Evolutionary conservation across 768 basidiomycete species (phyloP).

Genomic region (Psilocybe cyanescens): DNA sequence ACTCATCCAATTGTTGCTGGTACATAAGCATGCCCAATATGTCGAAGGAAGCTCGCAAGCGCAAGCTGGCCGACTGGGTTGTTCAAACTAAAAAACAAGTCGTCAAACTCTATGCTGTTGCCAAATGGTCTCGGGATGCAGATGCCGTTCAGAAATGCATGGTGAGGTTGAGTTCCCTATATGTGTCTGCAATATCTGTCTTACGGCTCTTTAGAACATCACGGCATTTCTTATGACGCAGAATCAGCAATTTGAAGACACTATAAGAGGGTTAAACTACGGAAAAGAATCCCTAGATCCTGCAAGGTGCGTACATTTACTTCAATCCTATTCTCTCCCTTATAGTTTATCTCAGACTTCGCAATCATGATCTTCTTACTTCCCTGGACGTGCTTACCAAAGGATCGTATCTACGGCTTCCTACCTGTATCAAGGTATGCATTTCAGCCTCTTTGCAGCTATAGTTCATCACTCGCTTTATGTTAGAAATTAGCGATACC

Average conservation of each 20-base stretch:
- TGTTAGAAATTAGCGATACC: constrained; percentile 72
- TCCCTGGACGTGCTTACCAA: constrained; percentile 88
- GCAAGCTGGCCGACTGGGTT: constrained; percentile 85
- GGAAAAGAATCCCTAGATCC: constrained; percentile 73
- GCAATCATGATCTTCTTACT: constrained; percentile 93
- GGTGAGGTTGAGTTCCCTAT: constrained; percentile 41
- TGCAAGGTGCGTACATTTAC: constrained; percentile 58
- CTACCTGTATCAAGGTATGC: constrained; percentile 75
- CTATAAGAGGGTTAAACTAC: constrained; percentile 62
- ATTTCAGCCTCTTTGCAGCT: constrained; percentile 10
- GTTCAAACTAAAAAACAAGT: constrained; percentile 91
- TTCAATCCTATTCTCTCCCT: not conserved
- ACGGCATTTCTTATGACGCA: constrained; percentile 86
- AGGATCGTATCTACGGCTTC: constrained; percentile 85
- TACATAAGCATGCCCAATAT: constrained; percentile 70
- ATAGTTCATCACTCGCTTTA: constrained; percentile 6
- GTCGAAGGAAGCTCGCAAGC: constrained; percentile 81
- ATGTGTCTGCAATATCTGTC: not conserved
- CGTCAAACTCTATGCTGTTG: constrained; percentile 85
- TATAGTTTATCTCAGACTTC: constrained; percentile 52
- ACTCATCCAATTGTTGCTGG: constrained; percentile 9
- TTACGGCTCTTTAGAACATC: constrained; percentile 62
- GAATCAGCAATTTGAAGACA: constrained; percentile 80
- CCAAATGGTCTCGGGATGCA: constrained; percentile 87
- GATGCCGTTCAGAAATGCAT: constrained; percentile 86